A percentile compares a stretch with the other conserved stretches of the same genome.
phyloP scores from a whole-genome alignment of 2,329 filamentous ascomycete species.

The Arthrobotrys sinensis region DNA sequence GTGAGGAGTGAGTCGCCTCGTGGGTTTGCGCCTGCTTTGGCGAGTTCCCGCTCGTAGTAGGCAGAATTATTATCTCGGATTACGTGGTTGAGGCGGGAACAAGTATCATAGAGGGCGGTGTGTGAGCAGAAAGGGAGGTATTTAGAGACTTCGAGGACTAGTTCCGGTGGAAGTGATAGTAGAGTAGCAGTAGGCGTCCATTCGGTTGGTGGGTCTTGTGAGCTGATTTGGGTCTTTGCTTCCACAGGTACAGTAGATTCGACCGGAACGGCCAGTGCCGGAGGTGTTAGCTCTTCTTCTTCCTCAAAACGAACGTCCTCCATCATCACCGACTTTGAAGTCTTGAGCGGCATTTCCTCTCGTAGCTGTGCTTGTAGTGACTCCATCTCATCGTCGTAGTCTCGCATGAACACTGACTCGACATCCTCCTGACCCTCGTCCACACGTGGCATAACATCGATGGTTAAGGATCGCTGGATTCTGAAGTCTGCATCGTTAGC shows the following conservation, averaged over 20 bases:
- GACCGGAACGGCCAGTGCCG: background rate
- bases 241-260: background rate
- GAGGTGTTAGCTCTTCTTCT: constrained; percentile 25
- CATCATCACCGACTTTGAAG: constrained; percentile 46
- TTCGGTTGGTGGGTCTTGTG: constrained; percentile 13
- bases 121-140: constrained; percentile 59
- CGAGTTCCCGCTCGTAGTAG: constrained; percentile 57
- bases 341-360: constrained; percentile 53
- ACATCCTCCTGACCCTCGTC: constrained; percentile 56
- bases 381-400: constrained; percentile 60
- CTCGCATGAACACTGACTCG: constrained; percentile 57
- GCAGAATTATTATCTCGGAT: constrained; percentile 58
- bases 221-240: constrained; percentile 13
- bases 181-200: constrained; percentile 41
- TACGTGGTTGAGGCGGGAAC: constrained; percentile 50
- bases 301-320: constrained; percentile 50
- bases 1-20: constrained; percentile 58
- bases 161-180: constrained; percentile 54
- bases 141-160: constrained; percentile 58
- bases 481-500: constrained; percentile 44
- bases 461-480: constrained; percentile 43
- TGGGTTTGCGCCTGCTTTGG: constrained; percentile 57
- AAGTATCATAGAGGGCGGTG: constrained; percentile 57
- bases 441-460: constrained; percentile 57
- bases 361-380: constrained; percentile 50